A percentile compares a stretch with the other conserved stretches of the same genome.
These are phyloP conservation scores for Pestalotiopsis sp. DNA, from an alignment of 2,329 filamentous ascomycete species.

Conservation along the genomic window DNA sequence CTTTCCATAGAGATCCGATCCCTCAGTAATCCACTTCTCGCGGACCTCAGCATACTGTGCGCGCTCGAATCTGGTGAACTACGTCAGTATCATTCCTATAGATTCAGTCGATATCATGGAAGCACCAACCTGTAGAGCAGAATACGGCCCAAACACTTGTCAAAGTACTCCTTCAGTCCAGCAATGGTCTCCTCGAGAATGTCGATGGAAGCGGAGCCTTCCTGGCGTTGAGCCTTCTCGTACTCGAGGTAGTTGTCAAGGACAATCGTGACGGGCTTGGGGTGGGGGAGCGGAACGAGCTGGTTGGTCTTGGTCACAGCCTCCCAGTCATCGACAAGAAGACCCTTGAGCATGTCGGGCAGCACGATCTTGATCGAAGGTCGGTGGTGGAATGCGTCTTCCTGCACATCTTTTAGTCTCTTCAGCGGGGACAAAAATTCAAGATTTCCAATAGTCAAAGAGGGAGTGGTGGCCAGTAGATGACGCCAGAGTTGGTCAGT, in stretches of 20 bases:
- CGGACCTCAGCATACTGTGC: constrained; percentile 81
- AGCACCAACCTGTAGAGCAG: constrained; percentile 72
- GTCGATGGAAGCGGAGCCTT: constrained; percentile 73
- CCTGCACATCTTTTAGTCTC: constrained; percentile 52
- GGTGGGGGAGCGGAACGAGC: constrained; percentile 81
- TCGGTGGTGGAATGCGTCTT: constrained; percentile 82
- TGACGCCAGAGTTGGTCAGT: neutral
- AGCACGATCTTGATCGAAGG: constrained; percentile 86
- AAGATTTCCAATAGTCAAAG: constrained; percentile 1
- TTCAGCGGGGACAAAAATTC: neutral
- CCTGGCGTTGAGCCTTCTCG: constrained; percentile 67
- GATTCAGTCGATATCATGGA: neutral
- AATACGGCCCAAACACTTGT: constrained; percentile 84
- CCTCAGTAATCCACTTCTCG: constrained; percentile 66
- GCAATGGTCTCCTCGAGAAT: constrained; percentile 88
- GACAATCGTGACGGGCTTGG: constrained; percentile 74
- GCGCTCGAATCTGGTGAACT: constrained; percentile 73
- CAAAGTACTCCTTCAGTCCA: constrained; percentile 91
- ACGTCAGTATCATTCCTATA: constrained; percentile 23
- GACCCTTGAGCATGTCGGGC: constrained; percentile 86
- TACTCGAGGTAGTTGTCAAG: constrained; percentile 78
- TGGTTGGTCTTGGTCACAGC: constrained; percentile 95
- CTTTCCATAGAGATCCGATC: constrained; percentile 70
- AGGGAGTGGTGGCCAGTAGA: constrained; percentile 1
- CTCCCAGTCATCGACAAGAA: constrained; percentile 98